Evolutionary conservation across 1,284 basidiomycete species (phyloP), one percentile per base, ranked within the genome.

Genomic region (Moesziomyces sp.): DNA sequence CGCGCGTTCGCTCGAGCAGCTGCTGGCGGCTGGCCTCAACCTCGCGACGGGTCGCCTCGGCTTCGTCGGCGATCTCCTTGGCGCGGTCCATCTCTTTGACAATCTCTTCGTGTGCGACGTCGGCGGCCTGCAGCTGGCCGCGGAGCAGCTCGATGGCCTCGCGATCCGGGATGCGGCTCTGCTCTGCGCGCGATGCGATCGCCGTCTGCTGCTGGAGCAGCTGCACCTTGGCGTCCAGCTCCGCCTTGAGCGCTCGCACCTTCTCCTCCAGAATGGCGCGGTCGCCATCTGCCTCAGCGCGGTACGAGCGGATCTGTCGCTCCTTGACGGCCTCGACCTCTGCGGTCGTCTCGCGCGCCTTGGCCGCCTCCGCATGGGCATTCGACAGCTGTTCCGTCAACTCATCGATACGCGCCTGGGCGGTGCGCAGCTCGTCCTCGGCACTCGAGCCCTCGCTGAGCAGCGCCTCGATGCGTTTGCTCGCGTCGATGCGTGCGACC

Each of bases 211-310:
- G 60, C 30, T 72, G 58, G 38, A 76, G 58, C 44, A 64, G 46
- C 46, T 71, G 58, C 52, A 60, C 51, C 38, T 70, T 66, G 52
- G 57, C 56, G 3, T 64, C 62, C 45, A 81, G 48, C 19, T 79
- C 75, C 1, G 54, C 57, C 55, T 80, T 56, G 50, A 72, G 74
- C 18, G 61, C 66, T 13, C 74, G 52, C 28, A 82, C 58, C 24
- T 65, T 74, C 62, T 80, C 80, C 52, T 82, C 80, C 28, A 82
- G 49, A 18, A 81, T 81, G 9, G 79, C 79, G 8, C 78, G 74
- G 52, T 81, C 79, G 5, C 78, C 76, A 42, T 81, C 79, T 7
- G 78, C 78, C 54, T 81, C 79, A 18, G 78, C 79, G 19, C 78
- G 71, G 47, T 78, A 65, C 8, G 70, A 68, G 13, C 79, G 66